These are phyloP conservation scores for Apiotrichum veenhuisii DNA, from an alignment of 1,284 basidiomycete genomes.

Conservation along the genomic window DNA sequence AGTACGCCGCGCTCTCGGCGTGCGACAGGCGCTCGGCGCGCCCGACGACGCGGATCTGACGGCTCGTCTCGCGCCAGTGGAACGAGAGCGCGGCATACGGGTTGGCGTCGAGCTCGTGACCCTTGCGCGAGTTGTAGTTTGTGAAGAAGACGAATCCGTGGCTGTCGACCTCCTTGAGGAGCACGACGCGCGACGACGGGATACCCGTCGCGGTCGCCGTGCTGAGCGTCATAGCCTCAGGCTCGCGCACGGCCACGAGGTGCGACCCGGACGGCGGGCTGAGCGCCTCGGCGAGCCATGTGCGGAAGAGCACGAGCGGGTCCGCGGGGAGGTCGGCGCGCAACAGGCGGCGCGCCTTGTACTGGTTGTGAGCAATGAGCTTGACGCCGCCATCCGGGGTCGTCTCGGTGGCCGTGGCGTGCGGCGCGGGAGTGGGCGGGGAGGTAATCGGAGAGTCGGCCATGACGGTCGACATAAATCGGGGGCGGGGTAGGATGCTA, in stretches of 20 bases:
- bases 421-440: not conserved
- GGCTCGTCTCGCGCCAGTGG: constrained; percentile 84
- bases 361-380: constrained; percentile 71
- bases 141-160: constrained; percentile 93
- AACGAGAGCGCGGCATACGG: constrained; percentile 77
- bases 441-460: not conserved
- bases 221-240: constrained; percentile 81
- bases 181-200: constrained; percentile 83
- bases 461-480: too few relatives aligned
- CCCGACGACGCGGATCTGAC: constrained; percentile 81
- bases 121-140: constrained; percentile 92
- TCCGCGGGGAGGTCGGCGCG: constrained; percentile 60
- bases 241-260: constrained; percentile 61
- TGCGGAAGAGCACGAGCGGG: constrained; percentile 76
- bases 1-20: constrained; percentile 79
- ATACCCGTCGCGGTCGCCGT: constrained; percentile 69
- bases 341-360: constrained; percentile 62
- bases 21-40: constrained; percentile 68
- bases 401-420: not conserved
- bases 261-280: constrained; percentile 34
- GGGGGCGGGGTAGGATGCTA: too few relatives aligned
- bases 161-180: constrained; percentile 82
- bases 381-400: constrained; percentile 25
- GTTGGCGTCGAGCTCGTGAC: constrained; percentile 69
- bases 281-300: constrained; percentile 71